A percentile compares a stretch with the other conserved stretches of the same genome.
phyloP scores from a whole-genome alignment of 495 filamentous ascomycete genomes.

The Cercophora sp. region DNA sequence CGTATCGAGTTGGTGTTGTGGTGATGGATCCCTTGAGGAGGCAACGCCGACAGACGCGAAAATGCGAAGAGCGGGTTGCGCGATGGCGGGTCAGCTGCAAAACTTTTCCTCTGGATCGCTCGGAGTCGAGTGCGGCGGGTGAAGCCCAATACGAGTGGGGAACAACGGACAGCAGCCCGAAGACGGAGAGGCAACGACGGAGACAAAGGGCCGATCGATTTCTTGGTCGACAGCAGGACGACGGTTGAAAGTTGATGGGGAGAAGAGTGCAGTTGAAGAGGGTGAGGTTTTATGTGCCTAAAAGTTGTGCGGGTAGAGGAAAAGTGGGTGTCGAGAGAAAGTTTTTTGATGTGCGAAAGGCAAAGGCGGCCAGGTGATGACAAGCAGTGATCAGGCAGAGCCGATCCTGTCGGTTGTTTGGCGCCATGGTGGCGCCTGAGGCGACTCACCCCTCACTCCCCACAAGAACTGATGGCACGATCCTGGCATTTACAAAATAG shows the following conservation, averaged over 20 bases:
- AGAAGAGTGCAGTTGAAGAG: not conserved
- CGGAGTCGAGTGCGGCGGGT: constrained; percentile 14
- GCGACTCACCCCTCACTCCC: not conserved
- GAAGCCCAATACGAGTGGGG: constrained; percentile 15
- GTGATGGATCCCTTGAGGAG: constrained; percentile 10
- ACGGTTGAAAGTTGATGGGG: not conserved
- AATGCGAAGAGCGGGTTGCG: not conserved
- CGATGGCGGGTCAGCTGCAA: not conserved
- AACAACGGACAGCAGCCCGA: constrained; percentile 12
- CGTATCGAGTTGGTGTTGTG: constrained; percentile 34
- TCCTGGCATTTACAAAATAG: not conserved
- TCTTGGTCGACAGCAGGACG: not conserved
- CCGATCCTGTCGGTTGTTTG: not conserved
- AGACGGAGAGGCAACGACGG: constrained; percentile 2
- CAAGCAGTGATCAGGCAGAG: constrained; percentile 2
- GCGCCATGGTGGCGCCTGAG: constrained; percentile 7
- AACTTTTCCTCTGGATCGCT: constrained; percentile 13
- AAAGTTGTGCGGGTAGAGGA: too few relatives aligned
- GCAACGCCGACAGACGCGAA: not conserved
- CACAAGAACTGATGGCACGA: not conserved
- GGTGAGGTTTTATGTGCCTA: constrained; percentile 7
- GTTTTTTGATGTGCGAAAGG: constrained; percentile 8
- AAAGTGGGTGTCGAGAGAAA: constrained; percentile 15
- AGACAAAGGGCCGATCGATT: not conserved
- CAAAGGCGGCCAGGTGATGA: constrained; percentile 6